phyloP scores from a whole-genome alignment of 306 rosid species.

The Boehmeria nivea region DNA sequence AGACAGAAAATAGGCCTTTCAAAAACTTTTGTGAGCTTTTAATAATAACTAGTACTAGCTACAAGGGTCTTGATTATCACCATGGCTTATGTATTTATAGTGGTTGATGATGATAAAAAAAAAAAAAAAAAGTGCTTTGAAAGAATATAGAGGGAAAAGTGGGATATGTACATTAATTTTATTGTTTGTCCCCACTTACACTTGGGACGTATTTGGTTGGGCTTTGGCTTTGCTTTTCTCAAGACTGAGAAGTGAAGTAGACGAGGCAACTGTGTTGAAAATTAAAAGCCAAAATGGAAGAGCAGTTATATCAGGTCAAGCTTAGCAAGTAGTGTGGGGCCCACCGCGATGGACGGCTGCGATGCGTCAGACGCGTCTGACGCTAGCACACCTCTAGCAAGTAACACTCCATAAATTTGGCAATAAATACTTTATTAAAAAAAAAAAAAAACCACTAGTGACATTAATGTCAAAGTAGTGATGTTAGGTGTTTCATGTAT shows the following conservation, averaged over 20 bases:
- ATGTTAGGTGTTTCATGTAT: neutral
- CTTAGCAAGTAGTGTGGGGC: neutral
- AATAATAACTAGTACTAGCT: neutral
- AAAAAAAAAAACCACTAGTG: neutral
- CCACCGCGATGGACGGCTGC: too few relatives aligned
- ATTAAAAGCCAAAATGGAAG: neutral
- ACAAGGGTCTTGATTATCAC: too few relatives aligned
- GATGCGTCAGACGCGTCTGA: too few relatives aligned
- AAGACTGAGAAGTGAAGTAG: neutral
- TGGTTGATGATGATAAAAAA: constrained; percentile 16
- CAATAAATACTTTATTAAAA: neutral
- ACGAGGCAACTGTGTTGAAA: neutral
- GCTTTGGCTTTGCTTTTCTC: neutral
- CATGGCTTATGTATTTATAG: constrained; percentile 27
- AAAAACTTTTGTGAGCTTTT: too few relatives aligned
- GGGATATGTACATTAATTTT: constrained; percentile 4
- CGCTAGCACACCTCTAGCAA: too few relatives aligned
- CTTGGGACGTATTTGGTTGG: neutral
- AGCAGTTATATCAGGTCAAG: neutral
- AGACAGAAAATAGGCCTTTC: too few relatives aligned
- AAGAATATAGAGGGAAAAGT: constrained; percentile 22
- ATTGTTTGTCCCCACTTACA: constrained; percentile 18
- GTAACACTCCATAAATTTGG: neutral
- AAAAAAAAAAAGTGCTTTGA: neutral
- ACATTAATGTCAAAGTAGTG: neutral